A percentile compares a stretch with the other conserved stretches of the same genome.
phyloP scores from a whole-genome alignment of 768 basidiomycete species.

The Kwoniella dendrophila region DNA sequence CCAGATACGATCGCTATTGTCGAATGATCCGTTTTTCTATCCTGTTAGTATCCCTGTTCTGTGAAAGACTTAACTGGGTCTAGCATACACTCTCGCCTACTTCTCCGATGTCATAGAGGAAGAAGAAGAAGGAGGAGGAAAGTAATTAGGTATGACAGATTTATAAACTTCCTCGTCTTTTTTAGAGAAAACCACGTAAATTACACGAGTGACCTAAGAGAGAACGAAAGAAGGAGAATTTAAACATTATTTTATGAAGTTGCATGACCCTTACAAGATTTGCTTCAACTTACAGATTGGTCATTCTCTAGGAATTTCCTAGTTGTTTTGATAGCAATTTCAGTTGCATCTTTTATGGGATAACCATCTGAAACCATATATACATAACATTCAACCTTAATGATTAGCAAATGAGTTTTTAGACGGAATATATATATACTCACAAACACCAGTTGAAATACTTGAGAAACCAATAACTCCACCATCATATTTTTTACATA shows the following conservation, averaged over 20 bases:
- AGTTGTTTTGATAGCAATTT: conserved; percentile 52
- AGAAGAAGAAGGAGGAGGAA: conserved; percentile 28
- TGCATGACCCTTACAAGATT: not conserved
- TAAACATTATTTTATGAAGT: not conserved
- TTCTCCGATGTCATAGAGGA: not conserved
- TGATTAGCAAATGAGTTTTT: no score
- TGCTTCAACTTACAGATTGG: conserved; percentile 26
- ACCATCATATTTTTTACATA: conserved; percentile 38
- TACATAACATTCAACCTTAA: no score
- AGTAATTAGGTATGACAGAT: conserved; percentile 37
- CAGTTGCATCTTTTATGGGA: conserved; percentile 54
- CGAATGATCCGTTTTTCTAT: no score
- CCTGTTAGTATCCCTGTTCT: no score
- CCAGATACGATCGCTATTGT: no score
- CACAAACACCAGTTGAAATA: conserved; percentile 43
- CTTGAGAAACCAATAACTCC: conserved; percentile 53
- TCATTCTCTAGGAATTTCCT: conserved; percentile 39
- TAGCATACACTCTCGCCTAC: no score
- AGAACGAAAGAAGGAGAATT: no score
- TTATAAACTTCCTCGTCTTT: conserved; percentile 46
- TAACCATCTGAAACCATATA: conserved; percentile 49
- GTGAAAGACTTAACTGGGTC: no score
- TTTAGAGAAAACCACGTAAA: conserved; percentile 50
- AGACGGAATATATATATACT: not conserved
- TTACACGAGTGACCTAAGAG: conserved; percentile 45